Evolutionary conservation across 371 early-diverging fungal species (phyloP), one percentile per base, ranked within the genome.

Genomic region (Mortierella sp.): DNA sequence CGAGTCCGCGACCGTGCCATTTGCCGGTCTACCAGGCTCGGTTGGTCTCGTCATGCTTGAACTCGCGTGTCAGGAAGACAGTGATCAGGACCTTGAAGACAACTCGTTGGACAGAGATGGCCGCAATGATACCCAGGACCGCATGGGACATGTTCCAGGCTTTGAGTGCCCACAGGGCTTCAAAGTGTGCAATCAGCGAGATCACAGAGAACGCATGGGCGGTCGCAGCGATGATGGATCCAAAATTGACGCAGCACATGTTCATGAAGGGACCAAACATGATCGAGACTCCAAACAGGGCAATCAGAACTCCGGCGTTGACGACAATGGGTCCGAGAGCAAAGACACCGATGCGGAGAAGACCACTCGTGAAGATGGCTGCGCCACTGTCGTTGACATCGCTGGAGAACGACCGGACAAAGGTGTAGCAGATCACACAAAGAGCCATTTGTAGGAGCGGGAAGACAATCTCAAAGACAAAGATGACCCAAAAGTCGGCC

Each of bases 11-110:
- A 37, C 93, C 94, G 59, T 94, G 93, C 96, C 97, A 97, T 74
- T 92, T 92, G 43, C 97, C 97, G 9, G 96, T 95, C 97, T 97
- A 97, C 97, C 97, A 96, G 13, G 96, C 97, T 51, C 92, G 89
- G 79, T 96, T 96, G 31, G 95, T 89, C 79, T 93, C 95, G 83
- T 95, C 95, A 82, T 96, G 94, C 74, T 93, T 93, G 88, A 95
- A 94, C 87, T 96, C 96, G 50, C 96, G 92, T 48, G 96, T 94
- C 69, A 97, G 87, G 76, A 95, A 93, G 53, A 95, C 77, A 28
- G 92, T 90, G 64, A 93, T 93, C 75, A 96, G 75, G 4, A 94
- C 69, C 55, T 93, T 93, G 83, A 96, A 91, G 19, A 95, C 81
- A 53, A 93, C 94, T 2, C 95, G 92, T 78, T 95, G 96, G 24